These are phyloP conservation scores for Cyclanthera cordifolia DNA, from an alignment of 306 rosid genomes.

Conservation along the genomic window DNA sequence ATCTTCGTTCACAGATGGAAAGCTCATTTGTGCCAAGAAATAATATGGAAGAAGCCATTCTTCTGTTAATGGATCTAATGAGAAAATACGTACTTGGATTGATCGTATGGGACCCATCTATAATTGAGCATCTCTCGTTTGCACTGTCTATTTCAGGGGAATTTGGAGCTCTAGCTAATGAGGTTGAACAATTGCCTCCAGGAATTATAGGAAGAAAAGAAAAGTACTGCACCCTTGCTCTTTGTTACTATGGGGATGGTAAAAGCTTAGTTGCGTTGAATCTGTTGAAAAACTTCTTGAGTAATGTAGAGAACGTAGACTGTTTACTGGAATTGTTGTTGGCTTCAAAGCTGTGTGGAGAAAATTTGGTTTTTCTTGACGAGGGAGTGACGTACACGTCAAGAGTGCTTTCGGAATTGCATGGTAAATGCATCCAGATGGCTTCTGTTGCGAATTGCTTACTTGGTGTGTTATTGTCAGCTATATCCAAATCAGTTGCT, in stretches of 20 bases:
- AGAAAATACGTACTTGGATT: constrained; percentile 36
- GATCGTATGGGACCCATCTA: constrained; percentile 64
- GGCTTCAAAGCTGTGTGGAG: constrained; percentile 79
- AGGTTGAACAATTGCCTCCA: constrained; percentile 63
- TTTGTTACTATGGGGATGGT: constrained; percentile 66
- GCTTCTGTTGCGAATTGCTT: constrained; percentile 48
- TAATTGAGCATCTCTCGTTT: constrained; percentile 69
- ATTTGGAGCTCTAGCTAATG: constrained; percentile 42
- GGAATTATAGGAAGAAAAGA: constrained; percentile 50
- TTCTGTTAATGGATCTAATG: constrained; percentile 55
- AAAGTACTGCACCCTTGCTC: constrained; percentile 43
- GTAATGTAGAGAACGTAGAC: constrained; percentile 37
- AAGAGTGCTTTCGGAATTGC: constrained; percentile 41
- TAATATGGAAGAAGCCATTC: constrained; percentile 81
- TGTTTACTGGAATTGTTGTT: constrained; percentile 41
- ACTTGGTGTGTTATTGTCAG: constrained; percentile 56
- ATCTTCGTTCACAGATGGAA: constrained; percentile 66
- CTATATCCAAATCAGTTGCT: constrained; percentile 36
- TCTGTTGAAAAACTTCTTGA: constrained; percentile 58
- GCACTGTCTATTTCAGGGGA: constrained; percentile 64
- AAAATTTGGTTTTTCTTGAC: constrained; percentile 33
- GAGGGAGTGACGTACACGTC: constrained; percentile 48
- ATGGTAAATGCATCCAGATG: constrained; percentile 50
- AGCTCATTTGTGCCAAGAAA: constrained; percentile 77
- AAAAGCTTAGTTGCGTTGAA: constrained; percentile 50